Evolutionary conservation across 495 filamentous ascomycete genomes (phyloP).

Genomic region (Penicillium coffeae): DNA sequence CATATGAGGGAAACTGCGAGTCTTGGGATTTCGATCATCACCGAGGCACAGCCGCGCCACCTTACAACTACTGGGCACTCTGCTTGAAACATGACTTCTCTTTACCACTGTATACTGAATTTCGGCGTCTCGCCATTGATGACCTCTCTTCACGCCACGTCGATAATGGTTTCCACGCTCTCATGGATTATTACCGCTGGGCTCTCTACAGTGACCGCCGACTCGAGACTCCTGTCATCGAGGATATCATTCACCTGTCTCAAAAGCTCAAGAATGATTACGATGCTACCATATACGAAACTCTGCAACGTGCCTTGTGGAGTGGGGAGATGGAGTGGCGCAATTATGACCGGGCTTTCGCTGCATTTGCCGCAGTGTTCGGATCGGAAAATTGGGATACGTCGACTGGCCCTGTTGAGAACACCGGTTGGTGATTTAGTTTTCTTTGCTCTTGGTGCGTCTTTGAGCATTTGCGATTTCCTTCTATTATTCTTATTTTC

Average conservation of each 20-base stretch:
- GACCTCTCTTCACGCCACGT: constrained; percentile 51
- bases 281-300: neutral
- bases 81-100: constrained; percentile 76
- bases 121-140: constrained; percentile 64
- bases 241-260: constrained; percentile 52
- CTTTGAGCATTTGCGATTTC: constrained; percentile 8
- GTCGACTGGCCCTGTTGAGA: constrained; percentile 8
- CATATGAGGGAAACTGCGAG: neutral
- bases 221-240: constrained; percentile 49
- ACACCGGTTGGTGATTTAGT: constrained; percentile 19
- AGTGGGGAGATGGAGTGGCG: neutral
- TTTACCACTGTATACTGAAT: constrained; percentile 74
- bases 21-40: neutral
- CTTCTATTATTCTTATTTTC: constrained; percentile 9
- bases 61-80: constrained; percentile 78
- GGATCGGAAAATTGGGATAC: neutral
- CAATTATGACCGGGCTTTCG: neutral
- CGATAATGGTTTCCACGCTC: constrained; percentile 48
- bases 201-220: constrained; percentile 45
- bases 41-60: constrained; percentile 16
- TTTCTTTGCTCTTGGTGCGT: constrained; percentile 6
- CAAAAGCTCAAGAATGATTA: neutral
- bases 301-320: neutral
- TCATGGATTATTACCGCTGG: constrained; percentile 58
- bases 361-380: neutral